A percentile compares a stretch with the other conserved stretches of the same genome.
These are phyloP conservation scores for Botryotinia calthae DNA, from an alignment of 2,329 filamentous ascomycete species.

Conservation along the genomic window DNA sequence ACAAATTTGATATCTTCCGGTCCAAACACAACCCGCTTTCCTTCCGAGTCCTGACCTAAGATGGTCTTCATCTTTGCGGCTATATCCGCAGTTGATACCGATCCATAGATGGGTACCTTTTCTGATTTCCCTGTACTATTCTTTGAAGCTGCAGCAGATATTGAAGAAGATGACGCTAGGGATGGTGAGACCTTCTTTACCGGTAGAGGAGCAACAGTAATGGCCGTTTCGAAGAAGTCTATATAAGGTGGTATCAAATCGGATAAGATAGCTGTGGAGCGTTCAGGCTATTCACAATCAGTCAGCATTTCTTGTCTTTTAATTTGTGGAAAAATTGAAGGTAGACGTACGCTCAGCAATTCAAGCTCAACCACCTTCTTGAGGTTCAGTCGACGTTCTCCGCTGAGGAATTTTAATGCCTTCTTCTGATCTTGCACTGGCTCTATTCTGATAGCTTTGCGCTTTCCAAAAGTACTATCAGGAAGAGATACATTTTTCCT, in stretches of 20 bases:
- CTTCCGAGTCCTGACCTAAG: conserved; percentile 51
- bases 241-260: conserved; percentile 32
- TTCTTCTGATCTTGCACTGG: conserved; percentile 13
- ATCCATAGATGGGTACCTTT: conserved; percentile 46
- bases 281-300: conserved; percentile 29
- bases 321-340: conserved; percentile 14
- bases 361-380: conserved; percentile 25
- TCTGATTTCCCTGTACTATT: conserved; percentile 30
- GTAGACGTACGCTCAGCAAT: conserved; percentile 32
- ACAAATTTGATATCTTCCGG: conserved; percentile 52
- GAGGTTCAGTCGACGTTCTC: conserved; percentile 2
- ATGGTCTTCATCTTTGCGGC: conserved; percentile 47
- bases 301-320: conserved; percentile 21
- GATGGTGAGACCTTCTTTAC: conserved; percentile 38
- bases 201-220: conserved; percentile 41
- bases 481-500: conserved; percentile 40
- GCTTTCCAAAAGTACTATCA: conserved; percentile 24
- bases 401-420: background rate
- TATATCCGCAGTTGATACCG: conserved; percentile 54
- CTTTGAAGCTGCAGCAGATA: conserved; percentile 40
- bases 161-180: conserved; percentile 27
- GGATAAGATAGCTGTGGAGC: conserved; percentile 30
- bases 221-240: conserved; percentile 35
- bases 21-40: conserved; percentile 47
- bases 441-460: conserved; percentile 44